A percentile compares a stretch with the other conserved stretches of the same genome.
Evolutionary conservation across 2,329 filamentous ascomycete genomes (phyloP).

Genomic region (Monascus ruber): DNA sequence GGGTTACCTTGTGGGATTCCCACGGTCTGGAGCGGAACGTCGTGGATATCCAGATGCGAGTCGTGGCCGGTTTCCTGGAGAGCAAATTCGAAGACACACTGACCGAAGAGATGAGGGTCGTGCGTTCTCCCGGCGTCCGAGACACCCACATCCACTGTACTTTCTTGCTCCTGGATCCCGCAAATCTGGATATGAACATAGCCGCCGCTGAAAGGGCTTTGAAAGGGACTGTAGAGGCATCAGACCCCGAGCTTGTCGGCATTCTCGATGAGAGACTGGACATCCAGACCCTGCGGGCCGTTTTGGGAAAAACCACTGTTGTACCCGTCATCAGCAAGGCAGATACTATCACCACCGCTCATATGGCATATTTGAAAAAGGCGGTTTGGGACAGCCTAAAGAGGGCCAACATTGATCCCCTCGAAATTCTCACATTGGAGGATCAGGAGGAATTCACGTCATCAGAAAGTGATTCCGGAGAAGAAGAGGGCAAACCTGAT

Average conservation of each 20-base stretch:
- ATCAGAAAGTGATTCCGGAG: conserved; percentile 37
- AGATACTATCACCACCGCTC: conserved; percentile 87
- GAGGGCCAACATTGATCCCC: conserved; percentile 71
- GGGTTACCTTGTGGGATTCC: conserved; percentile 92
- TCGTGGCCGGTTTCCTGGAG: conserved; percentile 86
- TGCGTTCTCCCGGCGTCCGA: conserved; percentile 80
- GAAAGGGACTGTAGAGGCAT: conserved; percentile 41
- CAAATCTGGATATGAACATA: conserved; percentile 73
- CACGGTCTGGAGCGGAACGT: conserved; percentile 89
- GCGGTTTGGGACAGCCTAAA: conserved; percentile 83
- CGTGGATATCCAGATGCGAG: conserved; percentile 84
- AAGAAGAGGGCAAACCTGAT: conserved; percentile 22
- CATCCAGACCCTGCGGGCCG: conserved; percentile 72
- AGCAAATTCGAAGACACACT: conserved; percentile 98
- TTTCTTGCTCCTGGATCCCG: conserved; percentile 82
- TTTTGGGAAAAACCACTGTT: conserved; percentile 89
- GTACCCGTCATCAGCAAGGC: conserved; percentile 94
- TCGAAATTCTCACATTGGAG: conserved; percentile 75
- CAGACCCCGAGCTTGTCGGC: conserved; percentile 41
- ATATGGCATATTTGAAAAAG: conserved; percentile 87
- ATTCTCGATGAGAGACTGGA: conserved; percentile 81
- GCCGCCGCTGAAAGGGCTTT: conserved; percentile 50
- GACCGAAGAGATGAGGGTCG: conserved; percentile 91
- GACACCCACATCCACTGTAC: conserved; percentile 97
- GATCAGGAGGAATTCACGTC: conserved; percentile 53